Percentiles rank a stretch among this genome's conserved stretches.
phyloP scores from a whole-genome alignment of 306 rosid species.

The Cyclanthera cordifolia region DNA sequence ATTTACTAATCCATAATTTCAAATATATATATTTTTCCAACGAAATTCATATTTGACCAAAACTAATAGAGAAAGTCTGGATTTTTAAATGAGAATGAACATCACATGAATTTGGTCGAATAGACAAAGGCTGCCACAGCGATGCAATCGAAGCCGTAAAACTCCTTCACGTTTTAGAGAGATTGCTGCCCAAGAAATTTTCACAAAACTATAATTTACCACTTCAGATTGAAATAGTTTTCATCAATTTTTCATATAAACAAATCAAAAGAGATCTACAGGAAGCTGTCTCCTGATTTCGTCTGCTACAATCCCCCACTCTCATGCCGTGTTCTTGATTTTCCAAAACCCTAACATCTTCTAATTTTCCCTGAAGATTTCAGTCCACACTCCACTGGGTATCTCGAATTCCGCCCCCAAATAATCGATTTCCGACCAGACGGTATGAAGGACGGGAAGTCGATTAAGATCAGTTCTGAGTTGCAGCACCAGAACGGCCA shows the following conservation, averaged over 20 bases:
- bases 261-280: not conserved
- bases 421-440: not conserved
- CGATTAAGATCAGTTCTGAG: constrained; percentile 29
- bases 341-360: not conserved
- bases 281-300: too few relatives aligned
- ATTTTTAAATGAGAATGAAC: too few relatives aligned
- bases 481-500: constrained; percentile 72
- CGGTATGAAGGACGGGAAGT: constrained; percentile 79
- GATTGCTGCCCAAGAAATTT: too few relatives aligned
- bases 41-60: too few relatives aligned
- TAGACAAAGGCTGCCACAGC: too few relatives aligned
- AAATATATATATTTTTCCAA: too few relatives aligned
- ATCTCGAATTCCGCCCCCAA: not conserved
- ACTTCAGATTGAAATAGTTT: not conserved
- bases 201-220: not conserved
- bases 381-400: not conserved
- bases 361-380: not conserved
- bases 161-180: too few relatives aligned
- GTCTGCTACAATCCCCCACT: too few relatives aligned
- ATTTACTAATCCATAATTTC: too few relatives aligned
- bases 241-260: not conserved
- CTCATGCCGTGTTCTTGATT: not conserved
- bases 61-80: too few relatives aligned
- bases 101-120: too few relatives aligned
- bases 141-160: too few relatives aligned